These are phyloP conservation scores for Hypomyces perniciosus DNA, from an alignment of 2,329 filamentous ascomycete genomes.

Conservation along the genomic window DNA sequence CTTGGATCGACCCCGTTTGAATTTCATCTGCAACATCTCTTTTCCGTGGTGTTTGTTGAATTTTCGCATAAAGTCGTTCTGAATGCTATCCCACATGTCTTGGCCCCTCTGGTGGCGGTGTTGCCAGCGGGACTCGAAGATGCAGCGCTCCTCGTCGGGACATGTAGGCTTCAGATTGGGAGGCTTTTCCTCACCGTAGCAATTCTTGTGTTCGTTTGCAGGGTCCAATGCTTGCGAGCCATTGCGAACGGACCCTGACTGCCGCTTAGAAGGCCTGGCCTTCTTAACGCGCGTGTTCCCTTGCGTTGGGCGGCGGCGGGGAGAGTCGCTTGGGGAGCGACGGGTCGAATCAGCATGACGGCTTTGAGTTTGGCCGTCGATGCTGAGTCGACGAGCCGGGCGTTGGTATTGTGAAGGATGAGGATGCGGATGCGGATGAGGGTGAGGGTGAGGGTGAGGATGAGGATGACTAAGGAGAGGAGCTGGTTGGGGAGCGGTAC, in stretches of 20 bases:
- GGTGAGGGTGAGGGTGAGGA: slow-evolving; percentile 8
- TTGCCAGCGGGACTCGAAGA: slow-evolving; percentile 44
- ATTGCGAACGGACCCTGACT: slow-evolving; percentile 7
- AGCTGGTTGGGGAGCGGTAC: slow-evolving; percentile 6
- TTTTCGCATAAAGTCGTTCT: slow-evolving; percentile 32
- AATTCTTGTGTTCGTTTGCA: slow-evolving; percentile 30
- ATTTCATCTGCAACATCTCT: slow-evolving; percentile 51
- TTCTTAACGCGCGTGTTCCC: slow-evolving; percentile 24
- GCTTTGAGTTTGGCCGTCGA: slow-evolving; percentile 15
- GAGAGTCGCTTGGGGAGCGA: slow-evolving; percentile 23
- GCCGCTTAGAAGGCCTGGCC: slow-evolving; percentile 11
- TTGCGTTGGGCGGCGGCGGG: slow-evolving; percentile 21
- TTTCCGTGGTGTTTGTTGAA: slow-evolving; percentile 36
- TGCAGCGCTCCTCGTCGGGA: slow-evolving; percentile 41
- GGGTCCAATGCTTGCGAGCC: slow-evolving; percentile 17
- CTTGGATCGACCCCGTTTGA: slow-evolving; percentile 44
- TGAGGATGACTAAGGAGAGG: slow-evolving; percentile 21
- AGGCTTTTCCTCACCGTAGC: slow-evolving; percentile 27
- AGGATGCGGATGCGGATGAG: slow-evolving; percentile 17
- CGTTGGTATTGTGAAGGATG: slow-evolving; percentile 19
- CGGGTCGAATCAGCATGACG: slow-evolving; percentile 7
- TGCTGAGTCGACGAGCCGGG: slow-evolving; percentile 18
- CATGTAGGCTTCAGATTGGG: slow-evolving; percentile 39
- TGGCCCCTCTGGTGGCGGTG: slow-evolving; percentile 45
- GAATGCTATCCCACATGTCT: slow-evolving; percentile 54